Conservation (phyloP, 2,329 filamentous ascomycete genomes). For the Stagonosporopsis rhizophila region DNA sequence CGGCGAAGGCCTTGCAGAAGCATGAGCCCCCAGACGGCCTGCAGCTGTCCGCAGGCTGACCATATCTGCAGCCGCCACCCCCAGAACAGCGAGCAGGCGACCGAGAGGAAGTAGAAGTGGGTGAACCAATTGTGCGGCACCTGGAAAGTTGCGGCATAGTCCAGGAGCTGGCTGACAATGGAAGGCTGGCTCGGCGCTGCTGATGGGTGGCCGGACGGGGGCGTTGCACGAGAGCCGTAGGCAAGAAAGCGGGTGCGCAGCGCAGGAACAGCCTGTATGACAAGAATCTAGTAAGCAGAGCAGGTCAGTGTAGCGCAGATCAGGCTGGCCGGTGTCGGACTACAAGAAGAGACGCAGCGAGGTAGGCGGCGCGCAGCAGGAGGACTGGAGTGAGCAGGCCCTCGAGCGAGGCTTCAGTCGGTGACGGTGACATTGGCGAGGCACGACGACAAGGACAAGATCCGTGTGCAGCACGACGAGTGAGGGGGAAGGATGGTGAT, state of each 20-base stretch:
- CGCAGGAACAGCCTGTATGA: constrained; percentile 58
- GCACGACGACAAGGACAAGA: background rate
- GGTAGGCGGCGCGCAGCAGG: constrained; percentile 47
- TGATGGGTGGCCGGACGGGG: constrained; percentile 11
- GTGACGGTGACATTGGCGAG: constrained; percentile 2
- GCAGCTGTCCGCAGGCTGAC: constrained; percentile 60
- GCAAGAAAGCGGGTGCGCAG: constrained; percentile 64
- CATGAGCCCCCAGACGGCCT: constrained; percentile 75
- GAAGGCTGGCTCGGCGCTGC: constrained; percentile 16
- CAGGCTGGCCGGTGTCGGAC: constrained; percentile 35
- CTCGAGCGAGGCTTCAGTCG: constrained; percentile 13
- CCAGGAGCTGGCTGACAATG: constrained; percentile 49
- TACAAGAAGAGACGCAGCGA: constrained; percentile 51
- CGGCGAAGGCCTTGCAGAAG: constrained; percentile 76
- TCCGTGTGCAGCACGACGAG: background rate
- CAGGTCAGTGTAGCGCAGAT: constrained; percentile 35
- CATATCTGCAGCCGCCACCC: constrained; percentile 64
- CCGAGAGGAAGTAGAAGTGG: constrained; percentile 82
- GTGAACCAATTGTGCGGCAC: constrained; percentile 90
- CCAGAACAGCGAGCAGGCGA: constrained; percentile 78
- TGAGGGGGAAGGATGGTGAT: constrained; percentile 20
- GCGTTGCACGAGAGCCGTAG: constrained; percentile 64
- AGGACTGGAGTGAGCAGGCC: constrained; percentile 25
- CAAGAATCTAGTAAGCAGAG: constrained; percentile 55
- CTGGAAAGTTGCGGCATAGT: constrained; percentile 61